Base-by-base conservation (phyloP, 345 rosid genomes). In the Boechera stricta region DNA sequence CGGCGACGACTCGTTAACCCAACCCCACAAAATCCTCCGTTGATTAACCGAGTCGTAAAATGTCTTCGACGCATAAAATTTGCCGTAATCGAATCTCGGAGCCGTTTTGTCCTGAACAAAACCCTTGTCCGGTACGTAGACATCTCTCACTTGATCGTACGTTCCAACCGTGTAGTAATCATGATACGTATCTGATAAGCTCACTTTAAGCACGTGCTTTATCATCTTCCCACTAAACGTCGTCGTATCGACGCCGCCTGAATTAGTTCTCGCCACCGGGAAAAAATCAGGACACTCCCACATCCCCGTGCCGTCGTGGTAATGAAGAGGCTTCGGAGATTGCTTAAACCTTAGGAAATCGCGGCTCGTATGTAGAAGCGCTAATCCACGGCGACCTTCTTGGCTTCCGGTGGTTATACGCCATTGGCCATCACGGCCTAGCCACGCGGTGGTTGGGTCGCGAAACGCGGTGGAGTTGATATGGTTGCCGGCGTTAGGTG, bases 251-350 rank as follows among this genome's bases (percentile, higher is more conserved):
- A 78, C 6, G 1, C 81, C 81, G 1, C 16, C 1, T n/a, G 81
- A 77, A 2, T 42, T 4, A 10, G 18, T 13, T 38, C 31, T 78
- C 5, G 69, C 62, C 32, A 90, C 94, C 0, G 97, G 94, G 69
- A 74, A 93, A 76, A 93, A 87, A 58, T 93, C 93, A 0, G 91
- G 95, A 39, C 97, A 91, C 68, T 93, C 98, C 98, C 98, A 91
- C 84, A 88, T 86, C 7, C 86, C 92, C 0, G 88, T 81, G 26
- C 64, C 82, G 10, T 74, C 60, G 4, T 63, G 84, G 8, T 87
- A 89, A 61, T 91, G 92, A 10, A 89, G 72, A 8, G 93, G 88
- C 10, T 79, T 72, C 5, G 63, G 6, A 0, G 90, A 73, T 33
- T 76, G 59, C 13, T 7, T 45, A 97, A 92, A 91, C 0, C 33